Conservation (phyloP, 306 rosid species). For the Crotalaria pallida region DNA sequence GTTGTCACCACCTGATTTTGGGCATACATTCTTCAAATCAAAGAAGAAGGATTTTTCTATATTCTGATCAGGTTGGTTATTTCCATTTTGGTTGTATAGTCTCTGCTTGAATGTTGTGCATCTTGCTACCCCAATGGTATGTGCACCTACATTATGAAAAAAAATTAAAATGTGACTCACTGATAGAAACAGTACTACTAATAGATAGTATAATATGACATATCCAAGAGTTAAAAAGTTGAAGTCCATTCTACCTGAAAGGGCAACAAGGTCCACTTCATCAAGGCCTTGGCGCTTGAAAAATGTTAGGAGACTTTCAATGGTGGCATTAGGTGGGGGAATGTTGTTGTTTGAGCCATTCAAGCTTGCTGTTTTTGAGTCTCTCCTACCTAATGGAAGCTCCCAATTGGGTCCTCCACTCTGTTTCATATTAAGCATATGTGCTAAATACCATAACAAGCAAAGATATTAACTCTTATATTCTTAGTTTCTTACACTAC, state of each 20-base stretch:
- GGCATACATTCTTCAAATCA: constrained; percentile 65
- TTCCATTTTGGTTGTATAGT: constrained; percentile 80
- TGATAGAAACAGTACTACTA: neutral
- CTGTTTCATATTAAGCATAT: constrained; percentile 30
- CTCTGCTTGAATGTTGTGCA: constrained; percentile 77
- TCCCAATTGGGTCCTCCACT: constrained; percentile 89
- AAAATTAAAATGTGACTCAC: neutral
- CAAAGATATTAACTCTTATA: neutral
- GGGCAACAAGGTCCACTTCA: constrained; percentile 74
- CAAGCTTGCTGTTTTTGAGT: constrained; percentile 68
- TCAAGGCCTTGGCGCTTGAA: constrained; percentile 82
- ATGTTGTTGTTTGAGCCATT: constrained; percentile 58
- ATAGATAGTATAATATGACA: neutral
- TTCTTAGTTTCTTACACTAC: no score
- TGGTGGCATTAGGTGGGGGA: constrained; percentile 69
- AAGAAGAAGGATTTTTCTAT: constrained; percentile 57
- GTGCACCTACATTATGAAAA: constrained; percentile 47
- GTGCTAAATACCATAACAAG: neutral
- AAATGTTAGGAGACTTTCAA: constrained; percentile 42
- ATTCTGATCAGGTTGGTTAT: constrained; percentile 62
- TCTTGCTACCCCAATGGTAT: constrained; percentile 78
- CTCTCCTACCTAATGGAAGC: constrained; percentile 78
- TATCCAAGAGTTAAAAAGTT: neutral
- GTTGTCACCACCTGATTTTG: constrained; percentile 66
- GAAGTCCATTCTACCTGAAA: constrained; percentile 45